Evolutionary conservation across 2,329 filamentous ascomycete species (phyloP).

Genomic region (Trichoderma pleuroti): DNA sequence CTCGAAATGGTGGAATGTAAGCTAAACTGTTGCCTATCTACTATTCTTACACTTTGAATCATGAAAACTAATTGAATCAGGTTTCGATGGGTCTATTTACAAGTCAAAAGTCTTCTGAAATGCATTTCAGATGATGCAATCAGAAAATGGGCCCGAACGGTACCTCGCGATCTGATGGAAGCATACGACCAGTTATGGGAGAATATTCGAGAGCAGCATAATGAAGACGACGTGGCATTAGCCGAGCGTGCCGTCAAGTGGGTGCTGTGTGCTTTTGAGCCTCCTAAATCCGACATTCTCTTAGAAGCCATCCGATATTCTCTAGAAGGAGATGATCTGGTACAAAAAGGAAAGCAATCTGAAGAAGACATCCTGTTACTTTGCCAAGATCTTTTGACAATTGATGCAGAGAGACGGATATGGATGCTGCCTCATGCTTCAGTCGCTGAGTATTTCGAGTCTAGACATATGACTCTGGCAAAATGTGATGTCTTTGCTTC

Average conservation of each 20-base stretch:
- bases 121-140: constrained; percentile 18
- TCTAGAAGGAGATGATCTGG: neutral
- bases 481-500: neutral
- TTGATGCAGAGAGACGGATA: neutral
- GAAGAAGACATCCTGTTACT: neutral
- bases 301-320: neutral
- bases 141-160: constrained; percentile 10
- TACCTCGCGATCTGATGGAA: constrained; percentile 17
- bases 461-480: neutral
- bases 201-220: neutral
- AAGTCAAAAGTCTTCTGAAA: constrained; percentile 15
- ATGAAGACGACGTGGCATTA: neutral
- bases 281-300: neutral
- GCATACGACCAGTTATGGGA: constrained; percentile 21
- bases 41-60: neutral
- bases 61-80: neutral
- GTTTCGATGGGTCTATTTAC: constrained; percentile 25
- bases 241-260: constrained; percentile 8
- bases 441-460: constrained; percentile 18
- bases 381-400: constrained; percentile 11
- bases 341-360: neutral
- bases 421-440: constrained; percentile 16
- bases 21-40: neutral
- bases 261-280: neutral
- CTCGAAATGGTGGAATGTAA: neutral